Percentiles rank a stretch among this genome's conserved stretches.
Conservation (phyloP, 169 alveolate species). For the Plasmodium ovale region DNA sequence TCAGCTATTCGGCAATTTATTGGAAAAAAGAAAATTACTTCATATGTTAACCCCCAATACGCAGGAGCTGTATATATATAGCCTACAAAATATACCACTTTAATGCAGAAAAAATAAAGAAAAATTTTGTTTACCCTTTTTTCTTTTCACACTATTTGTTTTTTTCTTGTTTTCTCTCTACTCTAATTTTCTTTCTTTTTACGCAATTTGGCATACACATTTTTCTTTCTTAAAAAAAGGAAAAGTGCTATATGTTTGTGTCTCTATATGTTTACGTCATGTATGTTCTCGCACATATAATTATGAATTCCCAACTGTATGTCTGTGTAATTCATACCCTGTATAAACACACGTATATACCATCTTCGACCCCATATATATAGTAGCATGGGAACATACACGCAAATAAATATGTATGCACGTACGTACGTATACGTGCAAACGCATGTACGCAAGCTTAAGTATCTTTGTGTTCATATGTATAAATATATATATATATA, state of each 20-base stretch:
- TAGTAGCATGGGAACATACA: too few relatives aligned
- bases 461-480: too few relatives aligned
- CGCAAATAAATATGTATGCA: too few relatives aligned
- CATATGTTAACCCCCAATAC: conserved; percentile 39
- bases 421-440: not conserved
- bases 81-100: conserved; percentile 28
- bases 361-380: too few relatives aligned
- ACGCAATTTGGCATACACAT: not conserved
- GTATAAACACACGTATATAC: not conserved
- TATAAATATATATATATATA: too few relatives aligned
- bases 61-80: conserved; percentile 37
- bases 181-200: conserved; percentile 1
- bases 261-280: too few relatives aligned
- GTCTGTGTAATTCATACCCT: not conserved
- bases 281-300: not conserved
- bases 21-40: conserved; percentile 44
- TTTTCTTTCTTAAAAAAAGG: not conserved
- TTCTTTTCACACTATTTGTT: too few relatives aligned
- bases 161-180: too few relatives aligned
- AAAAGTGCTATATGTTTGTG: not conserved
- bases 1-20: conserved; percentile 20
- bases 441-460: too few relatives aligned
- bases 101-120: not conserved
- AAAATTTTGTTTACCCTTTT: too few relatives aligned
- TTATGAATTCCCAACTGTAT: not conserved